Percentiles rank a stretch among this genome's conserved stretches.
Evolutionary conservation across 768 basidiomycete genomes (phyloP).

Genomic region (Amanita rubescens): DNA sequence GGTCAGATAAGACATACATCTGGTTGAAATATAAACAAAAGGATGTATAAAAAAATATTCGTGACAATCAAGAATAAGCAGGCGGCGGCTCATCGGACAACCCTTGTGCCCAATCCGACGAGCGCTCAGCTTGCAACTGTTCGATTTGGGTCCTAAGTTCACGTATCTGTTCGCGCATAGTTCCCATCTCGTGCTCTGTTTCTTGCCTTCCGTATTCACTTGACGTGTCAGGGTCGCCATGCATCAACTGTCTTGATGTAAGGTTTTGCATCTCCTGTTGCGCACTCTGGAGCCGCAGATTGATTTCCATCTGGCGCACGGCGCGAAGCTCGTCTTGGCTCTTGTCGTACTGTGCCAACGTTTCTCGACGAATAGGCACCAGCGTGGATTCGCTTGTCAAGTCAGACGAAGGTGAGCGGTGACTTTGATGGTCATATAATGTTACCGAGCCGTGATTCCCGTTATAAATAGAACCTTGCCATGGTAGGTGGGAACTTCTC

Average conservation of each 20-base stretch:
- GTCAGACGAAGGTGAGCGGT: not conserved
- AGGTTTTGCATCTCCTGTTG: no score
- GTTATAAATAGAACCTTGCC: no score
- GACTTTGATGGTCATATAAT: not conserved
- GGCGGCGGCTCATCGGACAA: conserved; percentile 5
- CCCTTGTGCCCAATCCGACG: conserved; percentile 10
- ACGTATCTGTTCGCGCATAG: conserved; percentile 6
- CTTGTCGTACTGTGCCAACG: no score
- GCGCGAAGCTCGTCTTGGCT: not conserved
- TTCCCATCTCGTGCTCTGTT: not conserved
- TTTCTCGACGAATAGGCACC: not conserved
- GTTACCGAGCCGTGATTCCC: not conserved
- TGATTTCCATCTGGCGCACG: not conserved
- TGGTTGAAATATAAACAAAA: no score
- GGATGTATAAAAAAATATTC: no score
- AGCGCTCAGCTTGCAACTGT: conserved; percentile 5
- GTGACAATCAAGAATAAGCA: not conserved
- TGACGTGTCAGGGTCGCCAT: not conserved
- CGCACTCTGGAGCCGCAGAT: not conserved
- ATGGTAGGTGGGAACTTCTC: no score
- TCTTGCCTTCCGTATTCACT: not conserved
- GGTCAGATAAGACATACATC: no score
- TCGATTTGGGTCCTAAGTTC: conserved; percentile 10
- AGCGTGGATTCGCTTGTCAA: not conserved
- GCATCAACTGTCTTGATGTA: not conserved